Conservation (phyloP, 192 early-diverging fungal genomes). For the Phlyctochytrium planicorne region DNA sequence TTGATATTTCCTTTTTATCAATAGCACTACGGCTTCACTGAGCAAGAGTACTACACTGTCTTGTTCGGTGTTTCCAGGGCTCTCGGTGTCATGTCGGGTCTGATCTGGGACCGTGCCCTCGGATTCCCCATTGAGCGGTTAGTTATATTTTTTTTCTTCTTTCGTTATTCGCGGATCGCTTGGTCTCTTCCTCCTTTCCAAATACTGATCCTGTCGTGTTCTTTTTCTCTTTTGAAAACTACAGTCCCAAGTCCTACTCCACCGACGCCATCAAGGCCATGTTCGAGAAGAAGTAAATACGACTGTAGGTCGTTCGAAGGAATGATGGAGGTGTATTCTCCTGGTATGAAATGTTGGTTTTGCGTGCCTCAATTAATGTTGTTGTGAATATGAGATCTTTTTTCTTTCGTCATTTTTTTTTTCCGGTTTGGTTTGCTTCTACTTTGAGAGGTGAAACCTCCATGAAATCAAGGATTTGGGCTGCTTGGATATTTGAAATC, state of each 20-base stretch:
- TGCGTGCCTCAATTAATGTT: too few relatives aligned
- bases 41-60: slow-evolving; percentile 99
- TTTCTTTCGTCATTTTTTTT: too few relatives aligned
- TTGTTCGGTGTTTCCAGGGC: slow-evolving; percentile 98
- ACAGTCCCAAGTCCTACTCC: slow-evolving; percentile 81
- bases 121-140: slow-evolving; percentile 87
- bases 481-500: too few relatives aligned
- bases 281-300: slow-evolving; percentile 63
- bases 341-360: too few relatives aligned
- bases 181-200: background rate
- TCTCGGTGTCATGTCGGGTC: slow-evolving; percentile 90
- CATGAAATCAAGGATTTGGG: too few relatives aligned
- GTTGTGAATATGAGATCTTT: too few relatives aligned
- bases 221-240: too few relatives aligned
- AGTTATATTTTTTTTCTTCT: background rate
- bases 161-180: background rate
- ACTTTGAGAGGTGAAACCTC: too few relatives aligned
- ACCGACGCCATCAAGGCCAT: slow-evolving; percentile 83
- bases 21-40: slow-evolving; percentile 93
- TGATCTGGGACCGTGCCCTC: slow-evolving; percentile 97
- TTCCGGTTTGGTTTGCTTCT: too few relatives aligned
- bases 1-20: slow-evolving; percentile 26
- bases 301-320: too few relatives aligned
- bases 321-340: too few relatives aligned
- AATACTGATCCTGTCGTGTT: too few relatives aligned